Evolutionary conservation across 306 rosid genomes (phyloP).

Genomic region (Abrus pulchellus): DNA sequence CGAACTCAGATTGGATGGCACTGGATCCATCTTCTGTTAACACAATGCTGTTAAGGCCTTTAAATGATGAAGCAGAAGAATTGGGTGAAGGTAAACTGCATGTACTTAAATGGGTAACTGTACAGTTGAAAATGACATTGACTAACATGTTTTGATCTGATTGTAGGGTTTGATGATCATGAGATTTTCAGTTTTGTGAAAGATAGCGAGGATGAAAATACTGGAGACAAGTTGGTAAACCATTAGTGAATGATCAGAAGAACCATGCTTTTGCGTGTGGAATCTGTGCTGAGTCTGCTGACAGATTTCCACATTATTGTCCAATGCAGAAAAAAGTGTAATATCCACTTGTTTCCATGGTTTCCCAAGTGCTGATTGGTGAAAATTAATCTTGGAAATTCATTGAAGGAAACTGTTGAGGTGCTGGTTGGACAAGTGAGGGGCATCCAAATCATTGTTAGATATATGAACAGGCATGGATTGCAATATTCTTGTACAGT

Average conservation of each 20-base stretch:
- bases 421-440: conserved; percentile 18
- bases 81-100: conserved; percentile 65
- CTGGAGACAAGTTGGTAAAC: conserved; percentile 55
- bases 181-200: conserved; percentile 66
- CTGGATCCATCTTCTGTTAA: conserved; percentile 66
- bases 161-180: conserved; percentile 80
- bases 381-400: conserved; percentile 23
- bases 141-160: conserved; percentile 43
- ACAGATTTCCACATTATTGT: conserved; percentile 28
- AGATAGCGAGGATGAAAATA: conserved; percentile 65
- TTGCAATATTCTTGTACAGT: conserved; percentile 50
- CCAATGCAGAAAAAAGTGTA: conserved; percentile 32
- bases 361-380: conserved; percentile 29
- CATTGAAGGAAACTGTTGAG: conserved; percentile 36
- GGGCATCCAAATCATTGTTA: conserved; percentile 29
- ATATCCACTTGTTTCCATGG: conserved; percentile 19
- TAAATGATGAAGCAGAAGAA: conserved; percentile 74
- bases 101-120: conserved; percentile 37
- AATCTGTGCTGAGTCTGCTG: conserved; percentile 26
- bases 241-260: conserved; percentile 49
- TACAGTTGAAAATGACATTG: conserved; percentile 3
- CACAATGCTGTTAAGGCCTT: conserved; percentile 62
- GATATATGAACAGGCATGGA: conserved; percentile 31
- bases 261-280: conserved; percentile 26
- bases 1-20: conserved; percentile 69